A percentile compares a stretch with the other conserved stretches of the same genome.
phyloP scores from a whole-genome alignment of 129 eudicot species.

The Flaveria linearis region DNA sequence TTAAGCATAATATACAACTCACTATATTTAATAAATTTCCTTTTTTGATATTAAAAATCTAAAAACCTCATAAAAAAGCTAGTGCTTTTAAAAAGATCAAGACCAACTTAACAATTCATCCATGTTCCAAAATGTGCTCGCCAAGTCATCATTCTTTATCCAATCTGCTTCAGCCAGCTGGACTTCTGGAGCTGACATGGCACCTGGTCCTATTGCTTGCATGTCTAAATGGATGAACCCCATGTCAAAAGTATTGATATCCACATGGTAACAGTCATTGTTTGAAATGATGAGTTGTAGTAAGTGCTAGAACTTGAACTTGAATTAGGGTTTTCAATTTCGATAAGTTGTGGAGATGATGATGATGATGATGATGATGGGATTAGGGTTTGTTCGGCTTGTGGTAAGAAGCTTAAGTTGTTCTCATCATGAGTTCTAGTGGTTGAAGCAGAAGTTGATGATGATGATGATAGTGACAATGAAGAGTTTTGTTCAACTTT shows the following conservation, averaged over 20 bases:
- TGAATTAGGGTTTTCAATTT: conserved; percentile 15
- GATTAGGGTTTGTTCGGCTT: conserved; percentile 13
- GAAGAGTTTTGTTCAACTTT: conserved; percentile 41
- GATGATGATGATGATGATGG: conserved; percentile 10
- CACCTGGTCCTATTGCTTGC: conserved; percentile 15
- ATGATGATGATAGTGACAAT: background rate
- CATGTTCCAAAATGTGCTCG: conserved; percentile 39
- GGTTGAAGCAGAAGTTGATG: conserved; percentile 21
- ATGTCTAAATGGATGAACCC: conserved; percentile 27
- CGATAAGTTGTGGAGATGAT: background rate
- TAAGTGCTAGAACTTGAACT: conserved; percentile 33
- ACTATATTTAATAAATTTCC: background rate
- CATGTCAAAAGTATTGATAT: conserved; percentile 14
- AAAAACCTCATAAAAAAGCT: background rate
- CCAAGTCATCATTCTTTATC: conserved; percentile 42
- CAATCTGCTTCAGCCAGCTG: conserved; percentile 37
- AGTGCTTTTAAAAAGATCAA: background rate
- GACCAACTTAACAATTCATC: conserved; percentile 36
- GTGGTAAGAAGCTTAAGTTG: conserved; percentile 12
- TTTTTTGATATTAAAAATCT: background rate
- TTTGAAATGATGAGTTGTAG: conserved; percentile 19
- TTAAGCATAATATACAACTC: conserved; percentile 28
- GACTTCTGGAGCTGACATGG: conserved; percentile 21
- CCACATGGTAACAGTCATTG: conserved; percentile 31
- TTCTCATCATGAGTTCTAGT: conserved; percentile 5